phyloP scores from a whole-genome alignment of 345 rosid species.

The Eucalyptus caleyi region DNA sequence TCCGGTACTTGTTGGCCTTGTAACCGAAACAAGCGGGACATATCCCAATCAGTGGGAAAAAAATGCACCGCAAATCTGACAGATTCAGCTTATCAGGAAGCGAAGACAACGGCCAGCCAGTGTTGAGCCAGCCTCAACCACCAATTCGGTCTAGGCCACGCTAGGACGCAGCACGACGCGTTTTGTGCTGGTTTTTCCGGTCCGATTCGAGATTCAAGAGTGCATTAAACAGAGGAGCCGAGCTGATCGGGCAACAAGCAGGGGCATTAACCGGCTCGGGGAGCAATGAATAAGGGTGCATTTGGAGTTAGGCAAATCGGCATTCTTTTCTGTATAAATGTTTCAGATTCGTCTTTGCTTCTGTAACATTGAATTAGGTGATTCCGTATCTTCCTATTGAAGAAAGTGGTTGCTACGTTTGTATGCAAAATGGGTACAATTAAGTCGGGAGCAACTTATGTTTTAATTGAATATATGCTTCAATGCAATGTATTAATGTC shows the following conservation, averaged over 20 bases:
- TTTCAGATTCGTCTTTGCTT: not conserved
- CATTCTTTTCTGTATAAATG: not conserved
- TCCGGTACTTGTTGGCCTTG: conserved; percentile 57
- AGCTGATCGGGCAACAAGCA: not conserved
- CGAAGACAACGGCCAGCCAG: not conserved
- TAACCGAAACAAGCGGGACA: not conserved
- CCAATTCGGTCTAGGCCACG: not conserved
- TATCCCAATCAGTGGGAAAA: not conserved
- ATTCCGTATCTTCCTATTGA: not conserved
- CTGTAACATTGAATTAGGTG: not conserved
- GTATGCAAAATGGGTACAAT: not conserved
- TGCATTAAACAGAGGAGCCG: not conserved
- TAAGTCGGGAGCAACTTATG: not conserved
- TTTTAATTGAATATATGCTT: not conserved
- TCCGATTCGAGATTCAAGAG: not conserved
- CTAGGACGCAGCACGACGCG: not conserved
- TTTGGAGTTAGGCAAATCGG: not conserved
- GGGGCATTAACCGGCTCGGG: not conserved
- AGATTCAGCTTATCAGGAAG: not conserved
- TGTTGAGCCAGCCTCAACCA: not conserved
- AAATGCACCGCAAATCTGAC: not conserved
- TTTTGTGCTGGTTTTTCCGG: not conserved
- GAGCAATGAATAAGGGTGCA: not conserved
- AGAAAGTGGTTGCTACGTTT: not conserved
- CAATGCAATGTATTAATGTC: not conserved